Evolutionary conservation across 75 land plant genomes (phyloP).

Genomic region (Picea glauca): DNA sequence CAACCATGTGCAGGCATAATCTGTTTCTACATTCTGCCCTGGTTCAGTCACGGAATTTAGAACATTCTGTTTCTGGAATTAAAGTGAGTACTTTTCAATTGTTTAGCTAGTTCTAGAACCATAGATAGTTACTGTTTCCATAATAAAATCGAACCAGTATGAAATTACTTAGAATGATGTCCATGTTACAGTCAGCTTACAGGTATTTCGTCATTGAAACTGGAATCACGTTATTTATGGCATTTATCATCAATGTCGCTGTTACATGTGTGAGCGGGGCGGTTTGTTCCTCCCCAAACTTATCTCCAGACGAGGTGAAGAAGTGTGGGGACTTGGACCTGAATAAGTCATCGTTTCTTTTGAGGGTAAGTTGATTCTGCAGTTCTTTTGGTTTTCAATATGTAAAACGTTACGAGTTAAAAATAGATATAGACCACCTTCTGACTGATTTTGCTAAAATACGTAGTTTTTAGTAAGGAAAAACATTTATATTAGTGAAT

Average conservation of each 20-base stretch:
- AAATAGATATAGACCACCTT: too few species aligned
- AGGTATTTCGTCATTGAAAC: slow-evolving; percentile 71
- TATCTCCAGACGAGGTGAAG: slow-evolving; percentile 34
- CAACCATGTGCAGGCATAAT: slow-evolving; percentile 59
- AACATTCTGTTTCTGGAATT: slow-evolving; percentile 61
- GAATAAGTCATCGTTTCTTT: slow-evolving; percentile 77
- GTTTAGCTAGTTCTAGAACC: slow-evolving; percentile 24
- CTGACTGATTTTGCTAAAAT: too few species aligned
- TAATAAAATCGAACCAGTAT: too few species aligned
- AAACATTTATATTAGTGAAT: too few species aligned
- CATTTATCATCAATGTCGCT: slow-evolving; percentile 76
- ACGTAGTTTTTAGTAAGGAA: too few species aligned
- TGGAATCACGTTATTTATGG: slow-evolving; percentile 61
- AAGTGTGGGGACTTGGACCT: slow-evolving; percentile 68
- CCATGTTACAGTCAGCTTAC: slow-evolving; percentile 59
- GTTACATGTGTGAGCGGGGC: slow-evolving; percentile 81
- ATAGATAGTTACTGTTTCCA: slow-evolving; percentile 23
- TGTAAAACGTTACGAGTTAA: too few species aligned
- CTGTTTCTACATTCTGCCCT: slow-evolving; percentile 91
- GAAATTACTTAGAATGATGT: too few species aligned
- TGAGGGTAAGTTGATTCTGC: slow-evolving; percentile 30
- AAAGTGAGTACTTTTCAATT: slow-evolving; percentile 35
- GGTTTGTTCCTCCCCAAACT: slow-evolving; percentile 51
- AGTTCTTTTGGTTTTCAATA: too few species aligned
- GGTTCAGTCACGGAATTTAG: slow-evolving; percentile 72